Evolutionary conservation across 2,329 filamentous ascomycete genomes (phyloP), one percentile per base, ranked within the genome.

Genomic region (Pseudocercospora pini-densiflorae): DNA sequence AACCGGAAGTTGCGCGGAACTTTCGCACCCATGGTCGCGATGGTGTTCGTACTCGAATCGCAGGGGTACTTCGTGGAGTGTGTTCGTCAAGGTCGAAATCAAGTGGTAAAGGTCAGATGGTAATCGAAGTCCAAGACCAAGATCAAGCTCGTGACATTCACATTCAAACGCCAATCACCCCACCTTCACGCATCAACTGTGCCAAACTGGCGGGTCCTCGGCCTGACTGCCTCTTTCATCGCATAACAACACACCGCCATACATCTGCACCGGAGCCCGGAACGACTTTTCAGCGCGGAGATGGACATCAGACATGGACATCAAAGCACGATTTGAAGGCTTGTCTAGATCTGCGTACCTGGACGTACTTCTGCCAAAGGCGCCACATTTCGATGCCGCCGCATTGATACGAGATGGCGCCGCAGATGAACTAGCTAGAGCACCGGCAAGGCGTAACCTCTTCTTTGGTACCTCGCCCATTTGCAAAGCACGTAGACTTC

Each of bases 1-100:
- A 99, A 88, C 77, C 94, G 90, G 80, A 99, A 99, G 84, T 98
- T 98, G 79, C 95, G 89, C 68, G 95, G 95, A 65, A 99, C 88
- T 81, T 96, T 93, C 66, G 91, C 89, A 64, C 83, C 79, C 87
- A 89, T 89, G 60, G 24, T 68, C 51, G 55, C 82, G 58, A 82
- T 75, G 8, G 83, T 81, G 70, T 79, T 83, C 7, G 72, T 76
- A 79, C 80, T 72, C 68, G 81, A 27, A 83, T 70, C 82, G 76
- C 0, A 79, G 81, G 10, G 80, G 76, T 40, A 23, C 31, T 33
- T 27, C 57, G 16, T 33, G 43, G 31, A 24, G 63, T 2, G 23
- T 23, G 58, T 57, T 19, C 2, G 27, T 21, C 40, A 16, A 10
- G n/a, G 23, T 51, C 33, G 45, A 21, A 12, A 14, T 14, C 9